phyloP scores from a whole-genome alignment of 768 basidiomycete species.

The Podaxis pistillaris region DNA sequence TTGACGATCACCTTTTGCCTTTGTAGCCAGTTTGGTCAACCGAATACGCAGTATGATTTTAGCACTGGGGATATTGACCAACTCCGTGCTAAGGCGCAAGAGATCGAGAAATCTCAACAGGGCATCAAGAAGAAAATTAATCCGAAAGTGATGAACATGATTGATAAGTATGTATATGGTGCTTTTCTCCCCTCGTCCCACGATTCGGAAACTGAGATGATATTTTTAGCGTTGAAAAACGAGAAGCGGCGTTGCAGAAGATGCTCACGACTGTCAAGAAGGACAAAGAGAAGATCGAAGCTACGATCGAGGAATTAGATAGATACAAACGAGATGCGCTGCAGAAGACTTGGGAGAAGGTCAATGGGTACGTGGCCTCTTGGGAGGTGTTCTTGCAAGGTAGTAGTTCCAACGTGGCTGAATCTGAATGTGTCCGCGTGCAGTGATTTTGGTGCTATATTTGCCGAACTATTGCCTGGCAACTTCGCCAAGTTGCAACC shows the following conservation, averaged over 20 bases:
- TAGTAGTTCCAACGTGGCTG: background rate
- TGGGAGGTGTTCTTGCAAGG: background rate
- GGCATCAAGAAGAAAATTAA: conserved; percentile 96
- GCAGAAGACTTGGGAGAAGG: conserved; percentile 94
- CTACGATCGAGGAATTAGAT: conserved; percentile 91
- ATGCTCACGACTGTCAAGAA: conserved; percentile 85
- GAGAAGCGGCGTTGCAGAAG: conserved; percentile 81
- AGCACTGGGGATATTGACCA: conserved; percentile 54
- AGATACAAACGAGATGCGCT: conserved; percentile 92
- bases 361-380: conserved; percentile 67
- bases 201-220: background rate
- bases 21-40: conserved; percentile 77
- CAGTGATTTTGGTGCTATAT: conserved; percentile 96
- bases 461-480: conserved; percentile 91
- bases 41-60: conserved; percentile 83
- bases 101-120: conserved; percentile 76
- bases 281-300: conserved; percentile 94
- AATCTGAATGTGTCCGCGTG: background rate
- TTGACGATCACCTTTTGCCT: background rate
- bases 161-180: conserved; percentile 69
- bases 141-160: conserved; percentile 93
- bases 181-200: background rate
- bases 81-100: conserved; percentile 62
- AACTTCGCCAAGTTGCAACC: conserved; percentile 96
- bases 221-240: conserved; percentile 81